Conservation (phyloP, 345 rosid genomes). For the Rubroshorea leprosula region DNA sequence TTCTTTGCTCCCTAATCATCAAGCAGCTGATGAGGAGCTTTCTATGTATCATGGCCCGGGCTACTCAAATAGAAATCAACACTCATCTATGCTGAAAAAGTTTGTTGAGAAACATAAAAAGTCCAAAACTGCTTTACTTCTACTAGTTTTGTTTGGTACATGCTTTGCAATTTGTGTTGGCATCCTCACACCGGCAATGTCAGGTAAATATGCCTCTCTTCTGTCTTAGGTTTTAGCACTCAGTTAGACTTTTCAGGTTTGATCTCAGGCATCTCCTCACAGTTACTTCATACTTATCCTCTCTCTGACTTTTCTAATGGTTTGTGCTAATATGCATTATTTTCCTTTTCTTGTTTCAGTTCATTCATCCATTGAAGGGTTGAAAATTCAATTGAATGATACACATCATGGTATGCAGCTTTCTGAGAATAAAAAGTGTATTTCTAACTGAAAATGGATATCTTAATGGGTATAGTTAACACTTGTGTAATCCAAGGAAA, state of each 20-base stretch:
- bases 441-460: constrained; percentile 4
- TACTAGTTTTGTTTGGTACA: constrained; percentile 68
- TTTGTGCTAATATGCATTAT: constrained; percentile 20
- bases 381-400: constrained; percentile 38
- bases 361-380: constrained; percentile 74
- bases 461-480: constrained; percentile 6
- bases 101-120: constrained; percentile 56
- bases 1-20: constrained; percentile 85
- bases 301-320: constrained; percentile 1
- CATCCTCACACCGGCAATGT: constrained; percentile 79
- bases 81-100: constrained; percentile 43
- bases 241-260: no score
- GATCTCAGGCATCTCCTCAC: no score
- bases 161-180: constrained; percentile 55
- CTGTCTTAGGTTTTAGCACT: neutral
- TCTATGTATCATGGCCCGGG: constrained; percentile 57
- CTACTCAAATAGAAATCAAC: constrained; percentile 35
- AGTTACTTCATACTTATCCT: neutral
- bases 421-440: constrained; percentile 1
- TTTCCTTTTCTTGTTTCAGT: constrained; percentile 46
- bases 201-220: constrained; percentile 38
- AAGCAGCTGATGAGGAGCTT: constrained; percentile 90
- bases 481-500: neutral
- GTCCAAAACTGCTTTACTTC: constrained; percentile 61
- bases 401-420: constrained; percentile 44